phyloP scores from a whole-genome alignment of 345 rosid genomes.

The Brassica carinata region DNA sequence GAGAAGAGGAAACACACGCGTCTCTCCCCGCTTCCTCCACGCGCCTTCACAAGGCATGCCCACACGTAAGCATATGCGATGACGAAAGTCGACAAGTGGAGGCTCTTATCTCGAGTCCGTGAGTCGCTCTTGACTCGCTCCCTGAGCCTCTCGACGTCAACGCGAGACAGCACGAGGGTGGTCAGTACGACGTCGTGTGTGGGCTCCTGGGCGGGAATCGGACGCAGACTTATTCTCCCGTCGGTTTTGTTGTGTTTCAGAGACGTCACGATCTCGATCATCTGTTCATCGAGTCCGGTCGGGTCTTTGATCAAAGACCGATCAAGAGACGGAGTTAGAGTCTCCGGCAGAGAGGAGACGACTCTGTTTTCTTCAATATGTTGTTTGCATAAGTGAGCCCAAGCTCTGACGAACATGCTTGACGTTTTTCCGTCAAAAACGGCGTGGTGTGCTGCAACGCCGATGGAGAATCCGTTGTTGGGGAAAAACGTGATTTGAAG shows the following conservation, averaged over 20 bases:
- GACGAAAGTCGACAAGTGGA: conserved; percentile 43
- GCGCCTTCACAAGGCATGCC: conserved; percentile 36
- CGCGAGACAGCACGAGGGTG: conserved; percentile 36
- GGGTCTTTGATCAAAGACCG: conserved; percentile 28
- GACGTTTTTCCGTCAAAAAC: conserved; percentile 26
- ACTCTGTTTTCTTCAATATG: not conserved
- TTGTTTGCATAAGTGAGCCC: conserved; percentile 41
- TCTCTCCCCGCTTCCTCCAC: conserved; percentile 9
- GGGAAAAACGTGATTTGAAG: conserved; percentile 40
- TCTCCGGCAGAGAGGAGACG: conserved; percentile 1
- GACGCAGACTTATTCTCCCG: conserved; percentile 29
- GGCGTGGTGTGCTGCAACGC: conserved; percentile 22
- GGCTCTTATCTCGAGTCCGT: not conserved
- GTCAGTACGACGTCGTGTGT: conserved; percentile 23
- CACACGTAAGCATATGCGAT: conserved; percentile 36
- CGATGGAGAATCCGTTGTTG: conserved; percentile 25
- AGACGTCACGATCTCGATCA: conserved; percentile 2
- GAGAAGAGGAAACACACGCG: not conserved
- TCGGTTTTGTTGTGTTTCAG: not conserved
- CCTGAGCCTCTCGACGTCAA: conserved; percentile 32
- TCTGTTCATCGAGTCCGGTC: conserved; percentile 15
- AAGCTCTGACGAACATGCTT: conserved; percentile 33
- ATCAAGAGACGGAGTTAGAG: conserved; percentile 30
- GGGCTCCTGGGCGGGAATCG: not conserved
- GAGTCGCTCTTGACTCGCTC: conserved; percentile 27